A percentile compares a stretch with the other conserved stretches of the same genome.
Evolutionary conservation across 306 rosid species (phyloP).

Genomic region (Vachellia collinsii): DNA sequence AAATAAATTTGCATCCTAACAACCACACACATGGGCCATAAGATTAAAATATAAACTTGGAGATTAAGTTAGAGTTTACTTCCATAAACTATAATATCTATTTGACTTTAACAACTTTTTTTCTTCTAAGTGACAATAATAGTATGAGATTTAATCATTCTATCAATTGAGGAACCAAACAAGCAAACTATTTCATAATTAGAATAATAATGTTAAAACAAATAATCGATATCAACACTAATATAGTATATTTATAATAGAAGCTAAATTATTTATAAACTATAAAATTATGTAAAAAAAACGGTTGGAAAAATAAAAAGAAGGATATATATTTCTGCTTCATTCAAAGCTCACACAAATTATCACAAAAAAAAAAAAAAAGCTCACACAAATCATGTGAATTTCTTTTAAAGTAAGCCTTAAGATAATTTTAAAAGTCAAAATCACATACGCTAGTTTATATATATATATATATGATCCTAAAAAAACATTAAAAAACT

Average conservation of each 20-base stretch:
- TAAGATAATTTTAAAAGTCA: too few species aligned
- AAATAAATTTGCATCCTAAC: conserved; percentile 12
- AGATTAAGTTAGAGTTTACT: neutral
- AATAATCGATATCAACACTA: too few species aligned
- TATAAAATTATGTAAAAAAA: neutral
- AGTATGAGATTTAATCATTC: neutral
- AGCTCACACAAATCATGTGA: neutral
- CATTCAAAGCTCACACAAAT: too few species aligned
- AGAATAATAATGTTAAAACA: too few species aligned
- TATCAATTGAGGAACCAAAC: neutral
- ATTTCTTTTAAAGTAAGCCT: neutral
- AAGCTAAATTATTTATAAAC: neutral
- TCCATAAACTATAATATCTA: neutral
- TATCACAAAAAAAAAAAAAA: neutral
- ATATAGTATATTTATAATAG: too few species aligned
- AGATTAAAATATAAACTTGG: neutral
- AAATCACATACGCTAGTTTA: neutral
- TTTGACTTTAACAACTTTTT: neutral
- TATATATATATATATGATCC: neutral
- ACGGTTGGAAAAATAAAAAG: too few species aligned
- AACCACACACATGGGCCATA: neutral
- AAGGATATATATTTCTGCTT: too few species aligned
- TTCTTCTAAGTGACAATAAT: neutral
- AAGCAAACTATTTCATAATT: too few species aligned
- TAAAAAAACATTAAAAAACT: neutral